Conservation (phyloP, 257 asterid species). For the Ilex asprella region DNA sequence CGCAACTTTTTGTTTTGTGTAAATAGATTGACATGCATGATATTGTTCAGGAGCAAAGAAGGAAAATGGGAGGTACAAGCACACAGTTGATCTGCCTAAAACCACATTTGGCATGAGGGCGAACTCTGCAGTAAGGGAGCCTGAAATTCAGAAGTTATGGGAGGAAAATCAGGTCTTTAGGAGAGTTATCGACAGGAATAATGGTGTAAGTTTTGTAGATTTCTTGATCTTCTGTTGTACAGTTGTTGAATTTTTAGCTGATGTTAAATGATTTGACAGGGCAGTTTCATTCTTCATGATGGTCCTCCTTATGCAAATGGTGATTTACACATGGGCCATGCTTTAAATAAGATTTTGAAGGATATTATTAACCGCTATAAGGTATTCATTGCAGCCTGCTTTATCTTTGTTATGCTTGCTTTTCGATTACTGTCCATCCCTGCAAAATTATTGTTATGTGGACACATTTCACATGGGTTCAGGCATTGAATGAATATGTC, state of each 20-base stretch:
- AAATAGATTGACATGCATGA: constrained; percentile 11
- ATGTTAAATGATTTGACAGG: constrained; percentile 51
- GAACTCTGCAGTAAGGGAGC: constrained; percentile 83
- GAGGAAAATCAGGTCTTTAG: constrained; percentile 81
- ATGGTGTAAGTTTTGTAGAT: constrained; percentile 54
- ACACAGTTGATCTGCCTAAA: constrained; percentile 83
- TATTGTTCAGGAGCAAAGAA: constrained; percentile 51
- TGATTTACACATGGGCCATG: constrained; percentile 97
- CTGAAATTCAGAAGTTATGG: constrained; percentile 92
- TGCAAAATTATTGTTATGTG: no score
- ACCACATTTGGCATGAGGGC: constrained; percentile 90
- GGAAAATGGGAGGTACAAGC: constrained; percentile 90
- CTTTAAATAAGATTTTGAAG: constrained; percentile 91
- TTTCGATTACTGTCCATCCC: no score
- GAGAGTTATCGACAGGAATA: constrained; percentile 60
- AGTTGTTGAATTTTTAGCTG: constrained; percentile 14
- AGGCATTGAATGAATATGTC: no score
- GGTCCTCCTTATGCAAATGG: constrained; percentile 99
- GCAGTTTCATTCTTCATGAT: constrained; percentile 87
- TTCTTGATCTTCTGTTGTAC: constrained; percentile 2
- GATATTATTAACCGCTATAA: constrained; percentile 94
- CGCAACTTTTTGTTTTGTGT: background rate
- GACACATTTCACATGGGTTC: no score
- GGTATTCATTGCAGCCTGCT: constrained; percentile 30
- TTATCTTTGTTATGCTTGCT: background rate